Percentiles rank a stretch among this genome's conserved stretches.
phyloP scores from a whole-genome alignment of 441 rosid species.

The Arabidopsis hybrid region DNA sequence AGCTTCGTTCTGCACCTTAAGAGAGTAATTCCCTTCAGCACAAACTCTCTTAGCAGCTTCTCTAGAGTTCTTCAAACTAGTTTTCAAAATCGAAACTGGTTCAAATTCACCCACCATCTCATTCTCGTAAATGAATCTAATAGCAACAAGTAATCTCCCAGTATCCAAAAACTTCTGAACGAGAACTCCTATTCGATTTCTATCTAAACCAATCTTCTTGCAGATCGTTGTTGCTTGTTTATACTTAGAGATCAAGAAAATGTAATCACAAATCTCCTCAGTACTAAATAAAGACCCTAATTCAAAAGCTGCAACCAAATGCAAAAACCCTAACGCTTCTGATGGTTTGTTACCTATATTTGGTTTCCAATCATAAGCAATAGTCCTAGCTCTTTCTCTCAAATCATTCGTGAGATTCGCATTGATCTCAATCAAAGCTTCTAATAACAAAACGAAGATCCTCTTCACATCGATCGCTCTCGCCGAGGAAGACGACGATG shows the following conservation, averaged over 20 bases:
- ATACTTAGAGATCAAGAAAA: conserved; percentile 50
- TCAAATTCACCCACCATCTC: conserved; percentile 61
- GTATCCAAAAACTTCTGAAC: conserved; percentile 58
- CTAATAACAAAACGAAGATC: conserved; percentile 61
- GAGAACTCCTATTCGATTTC: conserved; percentile 51
- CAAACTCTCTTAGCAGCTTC: conserved; percentile 49
- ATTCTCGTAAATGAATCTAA: conserved; percentile 65
- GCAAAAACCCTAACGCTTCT: conserved; percentile 65
- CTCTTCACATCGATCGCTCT: conserved; percentile 48
- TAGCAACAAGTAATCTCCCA: conserved; percentile 59
- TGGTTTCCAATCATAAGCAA: conserved; percentile 71
- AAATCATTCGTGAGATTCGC: conserved; percentile 49
- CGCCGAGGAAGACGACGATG: conserved; percentile 14
- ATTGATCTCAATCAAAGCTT: conserved; percentile 53
- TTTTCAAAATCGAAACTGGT: conserved; percentile 61
- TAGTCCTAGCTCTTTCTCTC: conserved; percentile 62
- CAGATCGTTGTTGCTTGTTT: conserved; percentile 52
- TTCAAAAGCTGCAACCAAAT: conserved; percentile 62
- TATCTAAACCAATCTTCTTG: conserved; percentile 56
- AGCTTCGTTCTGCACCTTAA: conserved; percentile 65
- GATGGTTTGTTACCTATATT: conserved; percentile 48
- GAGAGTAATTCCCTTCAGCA: conserved; percentile 52
- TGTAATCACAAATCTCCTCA: conserved; percentile 56
- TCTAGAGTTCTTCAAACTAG: conserved; percentile 53
- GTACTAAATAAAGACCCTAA: conserved; percentile 54